phyloP scores from a whole-genome alignment of 2,329 filamentous ascomycete genomes.

The Hyphodiscus sp. region DNA sequence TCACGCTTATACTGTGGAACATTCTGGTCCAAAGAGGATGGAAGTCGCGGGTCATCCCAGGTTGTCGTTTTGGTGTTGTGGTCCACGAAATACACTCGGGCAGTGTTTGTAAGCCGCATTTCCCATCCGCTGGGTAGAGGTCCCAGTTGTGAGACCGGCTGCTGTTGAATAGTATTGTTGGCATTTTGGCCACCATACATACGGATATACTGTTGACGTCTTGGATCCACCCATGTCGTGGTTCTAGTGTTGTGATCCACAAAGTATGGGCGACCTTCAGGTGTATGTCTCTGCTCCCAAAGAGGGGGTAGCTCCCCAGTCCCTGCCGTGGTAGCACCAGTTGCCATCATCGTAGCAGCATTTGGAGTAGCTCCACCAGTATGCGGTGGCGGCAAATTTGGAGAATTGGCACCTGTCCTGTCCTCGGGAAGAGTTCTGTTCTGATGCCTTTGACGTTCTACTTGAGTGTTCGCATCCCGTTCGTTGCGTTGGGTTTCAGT shows the following conservation, averaged over 20 bases:
- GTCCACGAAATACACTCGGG: constrained; percentile 96
- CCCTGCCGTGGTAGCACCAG: constrained; percentile 87
- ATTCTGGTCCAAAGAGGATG: constrained; percentile 94
- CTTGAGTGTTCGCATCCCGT: constrained; percentile 84
- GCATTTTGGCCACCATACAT: constrained; percentile 92
- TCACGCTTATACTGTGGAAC: constrained; percentile 99
- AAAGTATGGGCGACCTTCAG: constrained; percentile 92
- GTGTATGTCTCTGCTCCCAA: constrained; percentile 95
- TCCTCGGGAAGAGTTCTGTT: constrained; percentile 95
- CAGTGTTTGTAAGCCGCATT: constrained; percentile 98
- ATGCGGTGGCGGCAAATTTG: constrained; percentile 57
- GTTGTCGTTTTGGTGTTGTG: constrained; percentile 99
- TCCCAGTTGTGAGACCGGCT: constrained; percentile 93
- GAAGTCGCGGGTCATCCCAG: constrained; percentile 94
- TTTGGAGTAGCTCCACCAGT: constrained; percentile 36
- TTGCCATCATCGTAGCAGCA: constrained; percentile 83
- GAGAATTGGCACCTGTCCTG: constrained; percentile 86
- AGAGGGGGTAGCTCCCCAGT: constrained; percentile 90
- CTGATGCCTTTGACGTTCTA: constrained; percentile 88
- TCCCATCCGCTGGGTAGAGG: constrained; percentile 97
- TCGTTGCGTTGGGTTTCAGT: constrained; percentile 70
- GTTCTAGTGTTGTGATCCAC: constrained; percentile 98
- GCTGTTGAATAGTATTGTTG: constrained; percentile 87
- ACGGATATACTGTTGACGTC: constrained; percentile 94
- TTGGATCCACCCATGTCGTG: constrained; percentile 96